Base-by-base conservation (phyloP, 1,284 basidiomycete genomes). In the Phaffia rhodozyma region DNA sequence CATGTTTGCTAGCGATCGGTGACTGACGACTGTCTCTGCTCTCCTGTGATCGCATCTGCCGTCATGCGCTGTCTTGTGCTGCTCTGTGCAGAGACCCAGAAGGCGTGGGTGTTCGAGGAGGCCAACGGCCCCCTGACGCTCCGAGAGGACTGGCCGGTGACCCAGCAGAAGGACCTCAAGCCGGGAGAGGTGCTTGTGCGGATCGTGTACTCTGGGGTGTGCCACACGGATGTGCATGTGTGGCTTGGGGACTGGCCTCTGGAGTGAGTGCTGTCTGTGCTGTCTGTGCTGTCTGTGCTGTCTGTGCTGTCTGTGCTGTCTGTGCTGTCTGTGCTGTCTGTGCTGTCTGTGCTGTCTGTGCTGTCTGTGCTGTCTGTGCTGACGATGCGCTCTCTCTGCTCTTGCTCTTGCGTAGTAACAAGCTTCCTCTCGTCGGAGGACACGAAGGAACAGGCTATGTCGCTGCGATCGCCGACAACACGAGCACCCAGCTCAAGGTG, bases 161-260 rank as follows among this genome's bases (percentile, higher is more conserved):
- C 78, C 62, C 80, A 82, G 64, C 81, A 81, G 5, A 76, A 79
- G 25, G 80, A 88, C 20, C 86, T 92, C 74, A 78, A 79, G 29
- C 85, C 86, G 1, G 88, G 87, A 63, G 84, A 92, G 76, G 89
- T 86, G 70, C 83, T 92, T 68, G 81, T 92, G 74, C 84, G 86
- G 74, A 79, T 93, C 74, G 78, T 81, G 55, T 63, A 63, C 57
- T 49, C 62, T 23, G 62, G 62, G 32, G 60, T 81, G 23, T 87
- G 85, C 75, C 86, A 91, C 72, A 89, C 87, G 62, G 89, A 90
- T 72, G 79, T 90, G 16, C 87, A 90, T 71, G 85, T 85, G 38
- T 72, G 81, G 58, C 75, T 80, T 55, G 81, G 80, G 63, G 87
- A 90, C 72, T 89, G 87, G 87, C 86, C 87, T 3, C 67, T 87